These are phyloP conservation scores for Brasilioporus rufonigricans DNA, from an alignment of 768 basidiomycete genomes.

Conservation along the genomic window DNA sequence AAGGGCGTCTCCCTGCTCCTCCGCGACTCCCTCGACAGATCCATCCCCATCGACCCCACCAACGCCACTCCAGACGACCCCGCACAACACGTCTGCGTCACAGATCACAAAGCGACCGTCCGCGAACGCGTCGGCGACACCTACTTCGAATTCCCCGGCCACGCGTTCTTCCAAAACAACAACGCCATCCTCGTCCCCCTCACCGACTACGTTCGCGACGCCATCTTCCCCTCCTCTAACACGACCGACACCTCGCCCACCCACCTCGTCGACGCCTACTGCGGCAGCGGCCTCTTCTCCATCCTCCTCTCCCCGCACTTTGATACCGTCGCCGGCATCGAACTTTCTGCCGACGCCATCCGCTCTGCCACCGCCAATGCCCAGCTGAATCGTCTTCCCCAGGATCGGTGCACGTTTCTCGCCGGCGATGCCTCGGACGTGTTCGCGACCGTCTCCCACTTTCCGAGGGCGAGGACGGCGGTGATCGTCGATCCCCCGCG, in stretches of 20 bases:
- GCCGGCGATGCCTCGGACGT: slow-evolving; percentile 87
- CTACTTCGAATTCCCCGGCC: slow-evolving; percentile 81
- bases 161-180: slow-evolving; percentile 99
- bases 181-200: slow-evolving; percentile 85
- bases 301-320: slow-evolving; percentile 80
- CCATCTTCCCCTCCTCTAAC: slow-evolving; percentile 49
- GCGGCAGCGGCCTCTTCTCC: slow-evolving; percentile 85
- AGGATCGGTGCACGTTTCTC: slow-evolving; percentile 60
- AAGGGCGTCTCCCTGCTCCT: slow-evolving; percentile 88
- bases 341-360: slow-evolving; percentile 75
- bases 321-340: slow-evolving; percentile 79
- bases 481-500: slow-evolving; percentile 89
- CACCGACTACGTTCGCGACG: slow-evolving; percentile 76
- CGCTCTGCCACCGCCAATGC: slow-evolving; percentile 66
- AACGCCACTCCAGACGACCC: slow-evolving; percentile 37
- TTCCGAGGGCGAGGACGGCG: slow-evolving; percentile 64
- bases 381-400: slow-evolving; percentile 54
- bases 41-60: slow-evolving; percentile 23
- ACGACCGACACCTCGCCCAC: slow-evolving; percentile 41
- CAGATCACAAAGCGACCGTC: slow-evolving; percentile 75
- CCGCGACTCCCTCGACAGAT: slow-evolving; percentile 69
- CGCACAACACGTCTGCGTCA: slow-evolving; percentile 74
- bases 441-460: slow-evolving; percentile 63
- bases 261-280: slow-evolving; percentile 95
- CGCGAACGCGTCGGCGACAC: slow-evolving; percentile 82